phyloP scores from a whole-genome alignment of 257 asterid genomes.

The Solanum tarapatanum region DNA sequence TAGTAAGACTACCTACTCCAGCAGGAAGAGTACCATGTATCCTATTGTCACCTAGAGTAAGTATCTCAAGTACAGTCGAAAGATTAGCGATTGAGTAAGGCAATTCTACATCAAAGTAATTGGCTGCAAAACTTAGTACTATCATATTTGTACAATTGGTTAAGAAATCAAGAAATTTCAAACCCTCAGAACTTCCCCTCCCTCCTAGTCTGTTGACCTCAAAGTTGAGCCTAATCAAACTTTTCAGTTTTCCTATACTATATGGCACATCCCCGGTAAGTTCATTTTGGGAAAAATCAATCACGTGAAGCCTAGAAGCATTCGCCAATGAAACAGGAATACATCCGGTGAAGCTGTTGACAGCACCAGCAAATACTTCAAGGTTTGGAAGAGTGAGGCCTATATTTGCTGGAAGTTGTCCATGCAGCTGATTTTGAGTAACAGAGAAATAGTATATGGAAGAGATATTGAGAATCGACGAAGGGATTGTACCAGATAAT shows the following conservation, averaged over 20 bases:
- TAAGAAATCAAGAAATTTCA: slow-evolving; percentile 6
- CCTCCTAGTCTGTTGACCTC: slow-evolving; percentile 8
- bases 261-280: slow-evolving; percentile 4
- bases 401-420: background rate
- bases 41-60: slow-evolving; percentile 8
- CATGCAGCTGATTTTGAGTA: slow-evolving; percentile 1
- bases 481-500: slow-evolving; percentile 5
- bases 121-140: slow-evolving; percentile 3
- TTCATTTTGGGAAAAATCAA: slow-evolving; percentile 9
- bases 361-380: background rate
- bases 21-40: slow-evolving; percentile 12
- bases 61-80: background rate
- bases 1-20: slow-evolving; percentile 4
- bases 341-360: slow-evolving; percentile 8
- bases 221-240: background rate
- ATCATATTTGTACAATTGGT: slow-evolving; percentile 10
- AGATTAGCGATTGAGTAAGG: slow-evolving; percentile 10
- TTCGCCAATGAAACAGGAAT: slow-evolving; percentile 20
- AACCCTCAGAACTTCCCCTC: background rate
- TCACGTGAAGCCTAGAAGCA: slow-evolving; percentile 1
- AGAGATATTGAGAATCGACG: slow-evolving; percentile 6
- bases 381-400: slow-evolving; percentile 16
- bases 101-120: background rate
- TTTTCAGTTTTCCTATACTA: background rate
- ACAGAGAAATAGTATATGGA: background rate